Percentiles rank a stretch among this genome's conserved stretches.
Evolutionary conservation across 1,139 yeast genomes (phyloP).

Genomic region (Lodderomyces orthopsilosis): DNA sequence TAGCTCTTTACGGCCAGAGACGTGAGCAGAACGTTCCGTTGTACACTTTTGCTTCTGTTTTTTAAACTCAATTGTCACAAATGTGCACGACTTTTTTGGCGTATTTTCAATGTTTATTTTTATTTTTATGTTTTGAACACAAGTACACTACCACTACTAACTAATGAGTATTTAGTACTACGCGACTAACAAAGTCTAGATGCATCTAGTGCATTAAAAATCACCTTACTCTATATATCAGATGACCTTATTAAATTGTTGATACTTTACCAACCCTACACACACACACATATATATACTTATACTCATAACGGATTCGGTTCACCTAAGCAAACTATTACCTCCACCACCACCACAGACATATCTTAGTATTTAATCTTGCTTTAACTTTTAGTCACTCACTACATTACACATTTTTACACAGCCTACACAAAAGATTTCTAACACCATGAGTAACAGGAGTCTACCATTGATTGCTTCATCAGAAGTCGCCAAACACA

Average conservation of each 20-base stretch:
- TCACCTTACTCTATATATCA: background rate
- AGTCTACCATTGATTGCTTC: slow-evolving; percentile 35
- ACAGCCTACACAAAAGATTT: background rate
- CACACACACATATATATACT: background rate
- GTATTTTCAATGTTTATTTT: too few species aligned
- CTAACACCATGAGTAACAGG: slow-evolving; percentile 18
- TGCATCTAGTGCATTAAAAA: background rate
- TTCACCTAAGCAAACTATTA: too few species aligned
- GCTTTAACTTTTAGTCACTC: background rate
- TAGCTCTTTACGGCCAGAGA: too few species aligned
- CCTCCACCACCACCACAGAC: too few species aligned
- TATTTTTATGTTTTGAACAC: background rate
- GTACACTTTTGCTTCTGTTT: too few species aligned
- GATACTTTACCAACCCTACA: background rate
- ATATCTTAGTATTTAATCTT: too few species aligned
- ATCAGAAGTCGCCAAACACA: slow-evolving; percentile 49
- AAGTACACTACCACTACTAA: background rate
- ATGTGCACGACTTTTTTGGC: too few species aligned
- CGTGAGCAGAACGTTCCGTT: too few species aligned
- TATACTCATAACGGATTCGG: too few species aligned
- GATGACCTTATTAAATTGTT: background rate
- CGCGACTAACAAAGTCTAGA: background rate
- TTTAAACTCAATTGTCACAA: too few species aligned
- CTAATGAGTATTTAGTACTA: too few species aligned
- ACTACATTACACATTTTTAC: background rate